Base-by-base conservation (phyloP, 1,284 basidiomycete genomes). In the Schizophyllum commune region DNA sequence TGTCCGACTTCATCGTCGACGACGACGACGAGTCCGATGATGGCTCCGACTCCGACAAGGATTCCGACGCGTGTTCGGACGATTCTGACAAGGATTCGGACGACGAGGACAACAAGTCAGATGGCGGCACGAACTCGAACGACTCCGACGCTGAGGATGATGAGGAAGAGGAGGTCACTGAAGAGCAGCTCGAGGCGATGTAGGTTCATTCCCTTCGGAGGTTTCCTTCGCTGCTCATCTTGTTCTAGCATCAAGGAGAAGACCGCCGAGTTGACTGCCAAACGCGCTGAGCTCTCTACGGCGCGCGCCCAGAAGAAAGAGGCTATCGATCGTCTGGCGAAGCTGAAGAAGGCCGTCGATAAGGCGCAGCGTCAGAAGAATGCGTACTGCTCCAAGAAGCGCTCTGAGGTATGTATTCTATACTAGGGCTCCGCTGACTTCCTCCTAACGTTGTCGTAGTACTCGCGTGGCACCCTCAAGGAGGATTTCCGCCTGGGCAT, bases 331-430 rank as follows among this genome's bases (percentile, higher is more conserved):
- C 69, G 69, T 59, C 69, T 83, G 27, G 75, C 79, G 1, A 75
- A 68, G 9, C 64, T 82, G 27, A 79, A 79, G 69, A 83, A 83
- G 68, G 73, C 73, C 62, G 68, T 77, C 34, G 68, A 66, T 4
- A 79, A 78, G 61, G 74, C 75, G 0, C 83, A 86, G 65, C 76
- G 75, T 65, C 79, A 82, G 61, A 85, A 85, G 74, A 86, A 86
- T 65, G 80, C 78, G 0, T 84, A 83, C 66, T 86, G 84, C 66
- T 82, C 83, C 0, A 63, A 78, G 58, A 83, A 81, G 68, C 77
- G 84, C 5, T 83, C 82, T 5, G 81, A 84, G 73, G 83, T 83
- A 60, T 59, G 71, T 68, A 27, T 19, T 57, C 21, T 47, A 2
- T n/a, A n/a, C 60, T 52, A 51, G 47, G 7, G 56, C 55, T 60